phyloP scores from a whole-genome alignment of 2,329 filamentous ascomycete genomes.

The Ilyonectria mors-panacis region DNA sequence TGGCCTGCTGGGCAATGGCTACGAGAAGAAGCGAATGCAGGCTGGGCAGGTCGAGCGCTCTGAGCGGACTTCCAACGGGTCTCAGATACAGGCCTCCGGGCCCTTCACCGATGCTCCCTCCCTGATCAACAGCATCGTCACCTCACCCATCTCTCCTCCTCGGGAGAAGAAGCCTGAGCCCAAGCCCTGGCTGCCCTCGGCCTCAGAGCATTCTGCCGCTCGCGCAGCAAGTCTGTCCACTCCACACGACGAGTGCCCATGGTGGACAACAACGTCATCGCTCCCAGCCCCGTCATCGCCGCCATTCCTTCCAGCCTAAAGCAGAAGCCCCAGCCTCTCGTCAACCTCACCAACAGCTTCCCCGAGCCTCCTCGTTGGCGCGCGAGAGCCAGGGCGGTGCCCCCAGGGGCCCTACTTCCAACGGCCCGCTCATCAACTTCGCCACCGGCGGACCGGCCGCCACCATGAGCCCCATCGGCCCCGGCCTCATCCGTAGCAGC shows the following conservation, averaged over 20 bases:
- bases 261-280: slow-evolving; percentile 41
- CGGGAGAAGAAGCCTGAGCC: slow-evolving; percentile 49
- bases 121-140: slow-evolving; percentile 63
- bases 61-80: slow-evolving; percentile 47
- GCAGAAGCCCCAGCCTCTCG: slow-evolving; percentile 70
- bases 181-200: slow-evolving; percentile 56
- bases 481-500: slow-evolving; percentile 39
- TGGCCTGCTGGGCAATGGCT: slow-evolving; percentile 67
- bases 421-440: slow-evolving; percentile 63
- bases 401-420: slow-evolving; percentile 55
- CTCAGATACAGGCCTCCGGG: slow-evolving; percentile 45
- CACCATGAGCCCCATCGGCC: slow-evolving; percentile 30
- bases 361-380: slow-evolving; percentile 73
- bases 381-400: slow-evolving; percentile 67
- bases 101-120: slow-evolving; percentile 72
- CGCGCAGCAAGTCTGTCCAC: slow-evolving; percentile 48
- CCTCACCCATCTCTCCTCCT: slow-evolving; percentile 37
- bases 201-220: slow-evolving; percentile 56
- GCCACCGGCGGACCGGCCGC: slow-evolving; percentile 52
- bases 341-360: slow-evolving; percentile 75
- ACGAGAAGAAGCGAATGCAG: slow-evolving; percentile 62
- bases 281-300: background rate
- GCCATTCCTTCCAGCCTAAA: slow-evolving; percentile 4
- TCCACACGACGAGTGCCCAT: slow-evolving; percentile 41
- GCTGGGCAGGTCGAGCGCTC: slow-evolving; percentile 45